Evolutionary conservation across 768 basidiomycete species (phyloP).

Genomic region (Rossbeevera mucosa): DNA sequence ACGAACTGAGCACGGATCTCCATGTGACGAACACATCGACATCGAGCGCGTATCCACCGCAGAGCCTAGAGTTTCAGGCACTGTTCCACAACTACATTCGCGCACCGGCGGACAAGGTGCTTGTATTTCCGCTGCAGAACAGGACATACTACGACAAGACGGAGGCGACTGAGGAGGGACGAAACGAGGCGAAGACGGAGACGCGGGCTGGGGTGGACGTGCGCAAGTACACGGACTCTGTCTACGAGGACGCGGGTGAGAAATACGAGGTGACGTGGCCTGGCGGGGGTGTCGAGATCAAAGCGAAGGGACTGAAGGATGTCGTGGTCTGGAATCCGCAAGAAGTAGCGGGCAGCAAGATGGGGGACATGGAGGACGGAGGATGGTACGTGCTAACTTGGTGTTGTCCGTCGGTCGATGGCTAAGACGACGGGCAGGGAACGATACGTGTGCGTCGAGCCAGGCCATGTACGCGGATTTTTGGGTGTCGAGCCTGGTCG

Average conservation of each 20-base stretch:
- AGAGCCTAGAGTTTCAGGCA: constrained; percentile 80
- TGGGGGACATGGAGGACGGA: constrained; percentile 84
- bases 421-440: too few relatives aligned
- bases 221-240: constrained; percentile 60
- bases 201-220: constrained; percentile 64
- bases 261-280: constrained; percentile 59
- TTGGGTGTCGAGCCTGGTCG: constrained; percentile 56
- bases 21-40: constrained; percentile 71
- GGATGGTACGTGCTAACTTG: too few relatives aligned
- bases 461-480: constrained; percentile 77
- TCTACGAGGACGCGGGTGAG: constrained; percentile 63
- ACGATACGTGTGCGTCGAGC: constrained; percentile 86
- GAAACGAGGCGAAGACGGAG: constrained; percentile 51
- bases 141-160: constrained; percentile 79
- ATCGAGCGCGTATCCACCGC: constrained; percentile 33
- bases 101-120: constrained; percentile 54
- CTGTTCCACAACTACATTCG: constrained; percentile 89
- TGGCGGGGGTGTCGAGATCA: constrained; percentile 50
- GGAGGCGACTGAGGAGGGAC: constrained; percentile 48
- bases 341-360: constrained; percentile 58
- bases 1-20: constrained; percentile 73
- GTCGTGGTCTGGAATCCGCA: constrained; percentile 97
- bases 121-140: constrained; percentile 60
- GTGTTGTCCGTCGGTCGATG: too few relatives aligned
- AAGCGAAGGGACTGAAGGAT: constrained; percentile 57